These are phyloP conservation scores for Endothia cerciana DNA, from an alignment of 2,329 filamentous ascomycete genomes.

Conservation along the genomic window DNA sequence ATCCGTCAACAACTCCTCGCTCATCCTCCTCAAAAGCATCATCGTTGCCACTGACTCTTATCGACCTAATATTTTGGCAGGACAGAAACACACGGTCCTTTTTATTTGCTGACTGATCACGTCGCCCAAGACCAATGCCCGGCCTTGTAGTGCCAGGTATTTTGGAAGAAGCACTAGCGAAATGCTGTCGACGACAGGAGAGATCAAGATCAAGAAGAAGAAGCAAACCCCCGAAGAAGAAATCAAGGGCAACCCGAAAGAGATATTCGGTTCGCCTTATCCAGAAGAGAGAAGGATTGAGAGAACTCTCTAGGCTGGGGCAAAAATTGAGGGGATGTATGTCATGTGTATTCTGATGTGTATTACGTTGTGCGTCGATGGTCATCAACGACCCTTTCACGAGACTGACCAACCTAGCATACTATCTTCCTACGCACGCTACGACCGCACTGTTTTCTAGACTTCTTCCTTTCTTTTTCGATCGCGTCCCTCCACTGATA, in stretches of 20 bases:
- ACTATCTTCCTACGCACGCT: neutral
- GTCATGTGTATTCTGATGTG: constrained; percentile 29
- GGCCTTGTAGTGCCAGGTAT: neutral
- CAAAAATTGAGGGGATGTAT: neutral
- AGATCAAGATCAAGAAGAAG: neutral
- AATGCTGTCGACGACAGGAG: neutral
- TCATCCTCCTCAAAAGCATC: too few species aligned
- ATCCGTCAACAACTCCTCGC: neutral
- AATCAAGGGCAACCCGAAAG: too few species aligned
- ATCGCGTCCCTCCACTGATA: neutral
- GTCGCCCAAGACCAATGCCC: neutral
- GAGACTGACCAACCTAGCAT: constrained; percentile 10
- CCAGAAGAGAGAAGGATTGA: too few species aligned
- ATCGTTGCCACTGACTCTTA: neutral
- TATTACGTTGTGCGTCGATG: constrained; percentile 15
- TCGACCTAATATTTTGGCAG: neutral
- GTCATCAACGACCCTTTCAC: neutral
- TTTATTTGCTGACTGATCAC: neutral
- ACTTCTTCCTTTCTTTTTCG: neutral
- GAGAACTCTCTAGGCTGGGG: neutral
- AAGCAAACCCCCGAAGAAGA: too few species aligned
- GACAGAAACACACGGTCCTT: neutral
- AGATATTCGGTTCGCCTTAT: too few species aligned
- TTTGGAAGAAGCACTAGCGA: neutral
- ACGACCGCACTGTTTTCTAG: neutral